These are phyloP conservation scores for Leptographium procerum DNA, from an alignment of 2,329 filamentous ascomycete species.

Conservation along the genomic window DNA sequence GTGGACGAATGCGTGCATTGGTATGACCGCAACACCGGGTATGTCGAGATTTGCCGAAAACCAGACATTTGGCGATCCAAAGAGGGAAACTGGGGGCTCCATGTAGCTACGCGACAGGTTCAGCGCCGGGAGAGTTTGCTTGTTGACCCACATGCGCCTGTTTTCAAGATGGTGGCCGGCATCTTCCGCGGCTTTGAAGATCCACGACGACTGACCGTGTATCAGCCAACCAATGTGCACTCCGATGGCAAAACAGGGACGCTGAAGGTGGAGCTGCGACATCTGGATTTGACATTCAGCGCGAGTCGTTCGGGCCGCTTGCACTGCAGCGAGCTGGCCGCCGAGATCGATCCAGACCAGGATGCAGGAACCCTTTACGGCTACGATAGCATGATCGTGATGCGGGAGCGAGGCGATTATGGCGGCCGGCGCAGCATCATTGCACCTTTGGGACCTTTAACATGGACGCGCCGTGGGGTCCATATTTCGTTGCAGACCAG, in stretches of 20 bases:
- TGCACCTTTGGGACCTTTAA: slow-evolving; percentile 33
- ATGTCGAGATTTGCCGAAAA: slow-evolving; percentile 35
- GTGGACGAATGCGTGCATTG: slow-evolving; percentile 46
- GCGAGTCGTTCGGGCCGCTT: slow-evolving; percentile 34
- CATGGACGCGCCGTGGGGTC: slow-evolving; percentile 18
- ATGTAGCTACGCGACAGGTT: slow-evolving; percentile 16
- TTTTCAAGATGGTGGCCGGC: slow-evolving; percentile 25
- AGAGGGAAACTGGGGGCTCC: slow-evolving; percentile 22
- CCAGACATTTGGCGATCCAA: slow-evolving; percentile 18
- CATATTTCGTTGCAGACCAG: slow-evolving; percentile 30
- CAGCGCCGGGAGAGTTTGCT: slow-evolving; percentile 19
- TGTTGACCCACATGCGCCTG: slow-evolving; percentile 34
- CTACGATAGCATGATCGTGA: slow-evolving; percentile 44
- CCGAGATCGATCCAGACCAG: slow-evolving; percentile 45
- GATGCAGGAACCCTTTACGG: slow-evolving; percentile 50
- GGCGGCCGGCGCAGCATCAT: slow-evolving; percentile 36
- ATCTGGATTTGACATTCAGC: slow-evolving; percentile 40
- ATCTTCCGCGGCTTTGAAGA: slow-evolving; percentile 42
- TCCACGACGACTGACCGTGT: slow-evolving; percentile 29
- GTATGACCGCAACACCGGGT: slow-evolving; percentile 32
- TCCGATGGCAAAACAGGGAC: neutral
- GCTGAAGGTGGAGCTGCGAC: slow-evolving; percentile 37
- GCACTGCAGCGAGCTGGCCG: slow-evolving; percentile 33
- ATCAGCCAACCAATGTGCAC: slow-evolving; percentile 23
- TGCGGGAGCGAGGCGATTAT: slow-evolving; percentile 27